A percentile compares a stretch with the other conserved stretches of the same genome.
phyloP scores from a whole-genome alignment of 2,329 filamentous ascomycete species.

The Diaporthe nobilis region DNA sequence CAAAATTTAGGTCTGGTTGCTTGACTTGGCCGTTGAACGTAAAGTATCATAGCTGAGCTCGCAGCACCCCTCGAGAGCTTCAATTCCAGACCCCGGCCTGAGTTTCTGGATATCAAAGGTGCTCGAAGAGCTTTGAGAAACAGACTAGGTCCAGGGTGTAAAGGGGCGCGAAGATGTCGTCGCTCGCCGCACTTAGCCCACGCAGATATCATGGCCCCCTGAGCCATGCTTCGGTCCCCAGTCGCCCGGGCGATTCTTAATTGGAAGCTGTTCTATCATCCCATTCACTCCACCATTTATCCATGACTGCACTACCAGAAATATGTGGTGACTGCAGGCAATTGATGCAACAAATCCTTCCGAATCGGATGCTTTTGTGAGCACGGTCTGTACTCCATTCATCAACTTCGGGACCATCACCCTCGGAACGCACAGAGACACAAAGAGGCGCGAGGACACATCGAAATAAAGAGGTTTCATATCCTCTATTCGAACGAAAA shows the following conservation, averaged over 20 bases:
- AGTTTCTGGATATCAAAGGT: not conserved
- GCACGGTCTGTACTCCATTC: not conserved
- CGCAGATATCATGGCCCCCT: not conserved
- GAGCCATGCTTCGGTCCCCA: not conserved
- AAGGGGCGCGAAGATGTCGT: not conserved
- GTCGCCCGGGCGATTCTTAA: not conserved
- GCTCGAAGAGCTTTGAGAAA: not conserved
- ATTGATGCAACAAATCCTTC: not conserved
- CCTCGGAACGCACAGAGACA: not conserved
- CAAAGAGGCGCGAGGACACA: not conserved
- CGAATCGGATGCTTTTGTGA: not conserved
- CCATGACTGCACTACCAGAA: not conserved
- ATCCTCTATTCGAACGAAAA: too few relatives aligned
- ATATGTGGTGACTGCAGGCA: not conserved
- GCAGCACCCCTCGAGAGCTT: not conserved
- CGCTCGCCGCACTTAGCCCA: not conserved
- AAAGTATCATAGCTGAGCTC: too few relatives aligned
- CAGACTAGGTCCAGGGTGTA: not conserved
- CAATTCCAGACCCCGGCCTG: too few relatives aligned
- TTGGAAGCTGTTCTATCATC: not conserved
- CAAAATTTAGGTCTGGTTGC: too few relatives aligned
- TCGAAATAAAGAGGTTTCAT: too few relatives aligned
- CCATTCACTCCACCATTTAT: not conserved
- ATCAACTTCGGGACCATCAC: not conserved
- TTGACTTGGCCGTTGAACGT: too few relatives aligned